A percentile compares a stretch with the other conserved stretches of the same genome.
phyloP scores from a whole-genome alignment of 2,329 filamentous ascomycete species.

The Lachnellula occidentalis region DNA sequence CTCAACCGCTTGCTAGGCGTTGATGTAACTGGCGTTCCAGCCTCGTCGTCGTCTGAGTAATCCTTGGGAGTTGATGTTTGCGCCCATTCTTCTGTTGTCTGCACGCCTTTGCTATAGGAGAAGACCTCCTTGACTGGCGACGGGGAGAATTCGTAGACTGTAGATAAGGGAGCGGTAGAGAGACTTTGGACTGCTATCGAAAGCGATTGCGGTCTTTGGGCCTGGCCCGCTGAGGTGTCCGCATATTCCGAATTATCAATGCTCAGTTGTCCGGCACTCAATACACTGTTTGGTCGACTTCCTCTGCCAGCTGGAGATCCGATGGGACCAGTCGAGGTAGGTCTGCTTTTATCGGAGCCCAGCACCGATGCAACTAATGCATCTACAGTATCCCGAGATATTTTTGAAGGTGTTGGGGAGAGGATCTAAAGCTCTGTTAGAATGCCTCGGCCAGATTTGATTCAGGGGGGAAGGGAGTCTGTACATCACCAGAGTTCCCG shows the following conservation, averaged over 20 bases:
- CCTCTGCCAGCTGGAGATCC: conserved; percentile 62
- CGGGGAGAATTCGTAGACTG: conserved; percentile 75
- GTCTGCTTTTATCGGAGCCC: conserved; percentile 61
- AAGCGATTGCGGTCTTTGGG: conserved; percentile 34
- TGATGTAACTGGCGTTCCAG: conserved; percentile 47
- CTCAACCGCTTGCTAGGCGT: conserved; percentile 70
- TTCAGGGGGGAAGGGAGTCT: conserved; percentile 22
- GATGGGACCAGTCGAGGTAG: conserved; percentile 60
- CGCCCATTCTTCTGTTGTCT: conserved; percentile 75
- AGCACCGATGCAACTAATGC: conserved; percentile 79
- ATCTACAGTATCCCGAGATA: conserved; percentile 74
- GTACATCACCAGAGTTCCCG: conserved; percentile 67
- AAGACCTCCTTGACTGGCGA: conserved; percentile 77
- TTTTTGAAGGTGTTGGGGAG: conserved; percentile 64
- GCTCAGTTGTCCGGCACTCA: conserved; percentile 77
- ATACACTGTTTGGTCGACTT: conserved; percentile 79
- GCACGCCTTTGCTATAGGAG: conserved; percentile 95
- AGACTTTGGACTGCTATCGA: conserved; percentile 56
- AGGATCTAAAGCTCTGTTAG: conserved; percentile 48
- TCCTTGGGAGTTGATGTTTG: conserved; percentile 49
- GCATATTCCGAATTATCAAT: conserved; percentile 62
- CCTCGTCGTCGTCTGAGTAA: conserved; percentile 60
- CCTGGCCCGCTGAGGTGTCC: conserved; percentile 40
- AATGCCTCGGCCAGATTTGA: conserved; percentile 20
- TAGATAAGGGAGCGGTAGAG: conserved; percentile 66